Evolutionary conservation across 768 basidiomycete genomes (phyloP).

Genomic region (Boletus fagicola): DNA sequence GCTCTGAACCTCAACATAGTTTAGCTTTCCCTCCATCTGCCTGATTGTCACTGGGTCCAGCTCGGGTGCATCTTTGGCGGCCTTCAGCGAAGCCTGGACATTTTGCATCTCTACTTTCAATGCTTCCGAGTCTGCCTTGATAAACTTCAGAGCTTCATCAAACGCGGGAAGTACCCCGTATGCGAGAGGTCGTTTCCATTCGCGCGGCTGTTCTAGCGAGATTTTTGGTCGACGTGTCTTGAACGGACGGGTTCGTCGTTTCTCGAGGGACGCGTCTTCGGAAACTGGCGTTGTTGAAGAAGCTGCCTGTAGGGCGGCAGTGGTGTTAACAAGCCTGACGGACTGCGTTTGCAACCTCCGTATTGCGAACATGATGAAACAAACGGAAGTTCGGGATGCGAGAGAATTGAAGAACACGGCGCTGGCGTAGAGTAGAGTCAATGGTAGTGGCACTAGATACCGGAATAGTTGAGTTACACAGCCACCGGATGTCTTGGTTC

Average conservation of each 20-base stretch:
- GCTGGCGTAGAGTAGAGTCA: too few relatives aligned
- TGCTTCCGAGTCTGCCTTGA: slow-evolving; percentile 57
- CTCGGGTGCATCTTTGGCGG: slow-evolving; percentile 25
- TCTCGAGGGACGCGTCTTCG: slow-evolving; percentile 4
- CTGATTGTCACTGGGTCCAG: slow-evolving; percentile 40
- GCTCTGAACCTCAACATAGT: slow-evolving; percentile 74
- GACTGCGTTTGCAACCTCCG: slow-evolving; percentile 11
- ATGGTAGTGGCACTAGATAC: neutral
- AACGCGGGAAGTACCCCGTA: slow-evolving; percentile 71
- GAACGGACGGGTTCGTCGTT: slow-evolving; percentile 14
- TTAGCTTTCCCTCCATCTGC: slow-evolving; percentile 46
- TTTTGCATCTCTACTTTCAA: slow-evolving; percentile 37
- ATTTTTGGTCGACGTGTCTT: slow-evolving; percentile 50
- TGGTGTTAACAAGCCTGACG: slow-evolving; percentile 6
- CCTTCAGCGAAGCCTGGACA: slow-evolving; percentile 19
- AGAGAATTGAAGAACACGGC: neutral
- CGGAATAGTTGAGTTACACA: neutral
- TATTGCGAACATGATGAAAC: slow-evolving; percentile 18
- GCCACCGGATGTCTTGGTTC: neutral
- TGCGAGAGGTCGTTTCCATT: slow-evolving; percentile 65
- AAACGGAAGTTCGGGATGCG: neutral
- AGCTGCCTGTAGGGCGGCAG: slow-evolving; percentile 6
- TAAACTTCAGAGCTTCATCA: slow-evolving; percentile 76
- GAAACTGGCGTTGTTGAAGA: slow-evolving; percentile 2
- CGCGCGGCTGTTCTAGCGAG: slow-evolving; percentile 47